Evolutionary conservation across 352 stramenopile species (phyloP), one percentile per base, ranked within the genome.

Genomic region (Aphanomyces astaci): DNA sequence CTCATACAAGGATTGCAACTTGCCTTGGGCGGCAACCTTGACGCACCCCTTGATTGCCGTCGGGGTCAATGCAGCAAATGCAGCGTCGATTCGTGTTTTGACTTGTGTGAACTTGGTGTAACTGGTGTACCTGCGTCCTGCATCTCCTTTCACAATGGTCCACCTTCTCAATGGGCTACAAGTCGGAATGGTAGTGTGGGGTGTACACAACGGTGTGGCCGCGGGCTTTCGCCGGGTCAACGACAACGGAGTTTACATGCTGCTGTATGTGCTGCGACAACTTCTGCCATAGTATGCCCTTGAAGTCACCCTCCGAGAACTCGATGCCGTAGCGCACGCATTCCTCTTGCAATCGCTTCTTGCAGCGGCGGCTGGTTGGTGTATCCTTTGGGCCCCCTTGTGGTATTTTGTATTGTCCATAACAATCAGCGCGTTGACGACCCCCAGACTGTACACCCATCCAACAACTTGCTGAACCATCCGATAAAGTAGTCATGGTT

Each of bases 81-180:
- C 56, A 2, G 17, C 27, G 15, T 70, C 24, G 22, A 72, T 28
- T 28, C 66, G 43, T 25, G 36, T 11, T 46, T 72, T 72, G 5
- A 73, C 39, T 22, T 75, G 64, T 1, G 10, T 11, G 15, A 74
- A 72, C 13, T 39, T 66, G 2, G 70, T 75, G 2, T 31, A 9
- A 0, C 32, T 66, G 0, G 54, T 65, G 48, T 73, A 74, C 51
- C 70, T 33, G 4, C 72, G 39, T 0, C 69, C 69, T 3, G 73
- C 66, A 15, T 60, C 43, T 0, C 59, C 64, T 30, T 77, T 75
- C 10, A 77, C 40, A n/a, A 68, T 63, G 0, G 55, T 70, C 69
- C 70, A 77, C 39, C 0, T 57, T 33, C 31, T 75, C 70, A 51
- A 75, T 74, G 2, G 63, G 69, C 49, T 77, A 64, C 25, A 77